Conservation (phyloP, 1,284 basidiomycete genomes). For the Marasmius tenuissimus region DNA sequence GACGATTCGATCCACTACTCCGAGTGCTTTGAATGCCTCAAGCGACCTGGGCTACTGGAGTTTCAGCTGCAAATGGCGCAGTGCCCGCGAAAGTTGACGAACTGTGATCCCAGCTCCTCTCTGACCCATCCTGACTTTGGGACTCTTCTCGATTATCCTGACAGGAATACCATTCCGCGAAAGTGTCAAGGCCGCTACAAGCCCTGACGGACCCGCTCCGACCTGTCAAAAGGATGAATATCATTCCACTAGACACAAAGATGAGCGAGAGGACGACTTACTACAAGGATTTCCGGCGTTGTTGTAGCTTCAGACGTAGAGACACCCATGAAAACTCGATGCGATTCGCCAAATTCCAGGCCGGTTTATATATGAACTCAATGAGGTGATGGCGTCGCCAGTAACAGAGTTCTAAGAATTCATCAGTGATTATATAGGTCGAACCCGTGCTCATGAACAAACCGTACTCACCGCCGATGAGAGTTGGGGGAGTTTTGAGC, state of each 20-base stretch:
- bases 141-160: constrained; percentile 28
- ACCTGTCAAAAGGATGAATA: constrained; percentile 28
- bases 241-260: background rate
- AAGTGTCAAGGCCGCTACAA: constrained; percentile 44
- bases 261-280: background rate
- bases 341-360: too few relatives aligned
- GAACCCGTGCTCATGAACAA: too few relatives aligned
- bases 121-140: constrained; percentile 14
- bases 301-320: background rate
- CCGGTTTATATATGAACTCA: too few relatives aligned
- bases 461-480: too few relatives aligned
- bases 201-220: constrained; percentile 48
- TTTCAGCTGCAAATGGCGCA: background rate
- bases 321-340: background rate
- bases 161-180: constrained; percentile 36
- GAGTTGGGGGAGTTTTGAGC: too few relatives aligned
- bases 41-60: constrained; percentile 25
- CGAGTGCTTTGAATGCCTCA: constrained; percentile 26
- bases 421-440: too few relatives aligned
- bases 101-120: constrained; percentile 25
- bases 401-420: too few relatives aligned
- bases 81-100: background rate
- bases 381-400: too few relatives aligned
- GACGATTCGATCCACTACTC: background rate
- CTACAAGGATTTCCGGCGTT: background rate